Evolutionary conservation across 176 grass and related monocot genomes (phyloP).

Genomic region (Oryza longistaminata): DNA sequence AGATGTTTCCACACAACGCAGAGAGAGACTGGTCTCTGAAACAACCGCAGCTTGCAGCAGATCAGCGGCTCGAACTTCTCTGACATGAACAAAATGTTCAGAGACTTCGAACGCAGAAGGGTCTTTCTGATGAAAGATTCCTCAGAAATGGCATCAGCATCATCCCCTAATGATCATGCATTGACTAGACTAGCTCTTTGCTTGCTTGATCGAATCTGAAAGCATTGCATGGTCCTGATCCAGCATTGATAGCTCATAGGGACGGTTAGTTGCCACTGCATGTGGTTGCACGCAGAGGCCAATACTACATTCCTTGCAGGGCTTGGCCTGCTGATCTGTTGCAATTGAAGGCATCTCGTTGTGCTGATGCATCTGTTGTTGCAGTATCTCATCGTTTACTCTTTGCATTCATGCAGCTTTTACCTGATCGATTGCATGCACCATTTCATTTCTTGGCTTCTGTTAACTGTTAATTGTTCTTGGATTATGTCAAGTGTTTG

Average conservation of each 20-base stretch:
- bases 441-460: not conserved
- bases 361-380: no score
- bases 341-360: not conserved
- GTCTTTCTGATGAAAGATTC: not conserved
- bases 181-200: not conserved
- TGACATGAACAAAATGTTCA: not conserved
- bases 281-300: not conserved
- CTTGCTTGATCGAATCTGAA: not conserved
- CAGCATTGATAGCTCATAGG: not conserved
- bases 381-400: not conserved
- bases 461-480: not conserved
- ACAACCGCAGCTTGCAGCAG: not conserved
- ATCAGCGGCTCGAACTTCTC: not conserved
- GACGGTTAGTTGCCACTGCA: not conserved
- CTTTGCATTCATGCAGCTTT: not conserved
- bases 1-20: no score
- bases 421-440: not conserved
- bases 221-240: constrained; percentile 1
- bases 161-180: not conserved
- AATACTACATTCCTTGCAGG: not conserved
- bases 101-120: not conserved
- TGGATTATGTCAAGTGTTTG: no score
- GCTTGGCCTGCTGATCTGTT: constrained; percentile 5
- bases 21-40: no score
- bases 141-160: not conserved